Evolutionary conservation across 2,329 filamentous ascomycete genomes (phyloP).

Genomic region (Aspergillus brasiliensis): DNA sequence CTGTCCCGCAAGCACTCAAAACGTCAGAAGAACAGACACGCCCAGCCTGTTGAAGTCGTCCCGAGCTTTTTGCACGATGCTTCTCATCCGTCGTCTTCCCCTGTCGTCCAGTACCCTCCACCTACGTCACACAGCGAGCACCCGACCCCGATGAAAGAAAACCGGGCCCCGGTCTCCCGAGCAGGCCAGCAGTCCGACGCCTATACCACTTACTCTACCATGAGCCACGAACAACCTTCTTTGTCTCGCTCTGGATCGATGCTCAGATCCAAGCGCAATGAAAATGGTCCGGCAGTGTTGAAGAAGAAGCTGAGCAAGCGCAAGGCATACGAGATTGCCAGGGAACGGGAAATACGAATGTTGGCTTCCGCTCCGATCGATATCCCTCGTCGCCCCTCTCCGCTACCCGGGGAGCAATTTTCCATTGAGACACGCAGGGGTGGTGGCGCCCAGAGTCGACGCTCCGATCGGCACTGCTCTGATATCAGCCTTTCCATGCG

Average conservation of each 20-base stretch:
- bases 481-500: conserved; percentile 74
- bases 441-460: conserved; percentile 53
- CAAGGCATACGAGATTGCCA: conserved; percentile 71
- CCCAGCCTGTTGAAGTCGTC: conserved; percentile 29
- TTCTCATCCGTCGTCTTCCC: conserved; percentile 14
- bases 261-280: conserved; percentile 60
- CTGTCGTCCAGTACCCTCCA: conserved; percentile 21
- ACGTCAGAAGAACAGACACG: conserved; percentile 35
- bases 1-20: conserved; percentile 38
- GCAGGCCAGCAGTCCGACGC: conserved; percentile 20
- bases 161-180: conserved; percentile 13
- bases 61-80: conserved; percentile 15
- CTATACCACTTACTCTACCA: conserved; percentile 38
- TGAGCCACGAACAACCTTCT: conserved; percentile 43
- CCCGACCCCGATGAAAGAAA: conserved; percentile 19
- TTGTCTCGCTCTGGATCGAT: conserved; percentile 52
- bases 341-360: conserved; percentile 85
- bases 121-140: conserved; percentile 26
- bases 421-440: conserved; percentile 55
- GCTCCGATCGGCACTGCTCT: conserved; percentile 65
- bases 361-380: conserved; percentile 73
- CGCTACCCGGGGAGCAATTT: conserved; percentile 62
- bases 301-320: conserved; percentile 76
- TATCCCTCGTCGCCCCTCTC: conserved; percentile 60
- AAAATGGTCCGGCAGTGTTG: conserved; percentile 58